phyloP scores from a whole-genome alignment of 192 early-diverging fungal genomes.

The Coemansia guatemalensis region DNA sequence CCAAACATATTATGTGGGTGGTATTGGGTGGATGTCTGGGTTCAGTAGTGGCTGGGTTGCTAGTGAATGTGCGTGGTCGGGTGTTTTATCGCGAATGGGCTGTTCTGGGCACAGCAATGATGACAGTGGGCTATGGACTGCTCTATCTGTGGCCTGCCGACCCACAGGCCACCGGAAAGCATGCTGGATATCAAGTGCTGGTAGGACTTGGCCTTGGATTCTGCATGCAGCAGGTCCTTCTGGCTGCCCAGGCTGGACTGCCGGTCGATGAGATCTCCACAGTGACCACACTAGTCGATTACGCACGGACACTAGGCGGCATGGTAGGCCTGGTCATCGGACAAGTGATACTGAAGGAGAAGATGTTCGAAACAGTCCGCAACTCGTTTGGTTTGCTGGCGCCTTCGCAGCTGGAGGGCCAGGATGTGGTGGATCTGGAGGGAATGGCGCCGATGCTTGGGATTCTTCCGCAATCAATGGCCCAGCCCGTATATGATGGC shows the following conservation, averaged over 20 bases:
- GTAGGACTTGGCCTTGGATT: slow-evolving; percentile 51
- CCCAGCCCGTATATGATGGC: slow-evolving; percentile 26
- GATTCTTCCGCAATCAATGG: slow-evolving; percentile 14
- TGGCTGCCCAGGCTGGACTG: slow-evolving; percentile 42
- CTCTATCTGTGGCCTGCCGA: slow-evolving; percentile 42
- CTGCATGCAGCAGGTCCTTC: slow-evolving; percentile 50
- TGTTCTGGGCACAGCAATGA: slow-evolving; percentile 36
- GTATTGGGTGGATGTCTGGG: slow-evolving; percentile 33
- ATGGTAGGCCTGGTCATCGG: slow-evolving; percentile 53
- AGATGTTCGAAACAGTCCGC: slow-evolving; percentile 35
- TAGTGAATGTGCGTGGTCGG: slow-evolving; percentile 33
- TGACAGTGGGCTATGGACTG: slow-evolving; percentile 48
- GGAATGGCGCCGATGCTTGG: slow-evolving; percentile 40
- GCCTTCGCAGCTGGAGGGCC: slow-evolving; percentile 13
- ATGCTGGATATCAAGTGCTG: slow-evolving; percentile 38
- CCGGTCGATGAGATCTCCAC: slow-evolving; percentile 43
- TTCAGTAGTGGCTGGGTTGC: slow-evolving; percentile 20
- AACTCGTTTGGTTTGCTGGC: slow-evolving; percentile 20
- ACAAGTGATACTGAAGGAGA: slow-evolving; percentile 48
- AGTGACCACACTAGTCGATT: slow-evolving; percentile 51
- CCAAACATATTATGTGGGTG: slow-evolving; percentile 38
- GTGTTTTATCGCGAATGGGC: slow-evolving; percentile 42
- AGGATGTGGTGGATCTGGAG: slow-evolving; percentile 37
- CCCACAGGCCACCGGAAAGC: slow-evolving; percentile 5
- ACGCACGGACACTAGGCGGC: slow-evolving; percentile 50